Percentiles rank a stretch among this genome's conserved stretches.
phyloP scores from a whole-genome alignment of 2,329 filamentous ascomycete genomes.

The Neodidymelliopsis sp. region DNA sequence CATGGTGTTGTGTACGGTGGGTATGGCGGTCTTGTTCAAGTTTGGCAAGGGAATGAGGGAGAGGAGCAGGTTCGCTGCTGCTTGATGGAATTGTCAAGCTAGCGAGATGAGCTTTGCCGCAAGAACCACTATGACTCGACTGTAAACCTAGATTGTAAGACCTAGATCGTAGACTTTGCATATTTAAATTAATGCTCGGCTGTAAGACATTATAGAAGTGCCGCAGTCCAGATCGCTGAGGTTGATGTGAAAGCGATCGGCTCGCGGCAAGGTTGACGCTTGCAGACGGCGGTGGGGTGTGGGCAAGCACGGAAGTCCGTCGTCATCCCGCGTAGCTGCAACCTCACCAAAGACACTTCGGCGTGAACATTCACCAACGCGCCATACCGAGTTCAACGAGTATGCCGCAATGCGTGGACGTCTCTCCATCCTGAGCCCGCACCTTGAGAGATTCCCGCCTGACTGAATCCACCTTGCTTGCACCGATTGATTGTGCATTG shows the following conservation, averaged over 20 bases:
- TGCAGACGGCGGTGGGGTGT: neutral
- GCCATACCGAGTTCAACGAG: neutral
- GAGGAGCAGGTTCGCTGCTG: slow-evolving; percentile 64
- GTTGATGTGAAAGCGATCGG: neutral
- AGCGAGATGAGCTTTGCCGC: neutral
- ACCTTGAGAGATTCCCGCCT: slow-evolving; percentile 29
- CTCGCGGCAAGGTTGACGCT: neutral
- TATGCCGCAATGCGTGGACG: slow-evolving; percentile 30
- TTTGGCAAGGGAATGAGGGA: slow-evolving; percentile 63
- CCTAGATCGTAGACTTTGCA: neutral
- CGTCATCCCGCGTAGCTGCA: slow-evolving; percentile 13
- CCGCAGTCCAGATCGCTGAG: neutral
- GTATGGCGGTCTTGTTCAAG: slow-evolving; percentile 65
- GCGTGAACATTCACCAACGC: neutral
- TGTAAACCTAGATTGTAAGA: neutral
- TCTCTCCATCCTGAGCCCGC: slow-evolving; percentile 18
- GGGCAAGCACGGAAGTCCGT: slow-evolving; percentile 7
- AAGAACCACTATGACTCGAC: neutral
- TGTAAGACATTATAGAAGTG: neutral
- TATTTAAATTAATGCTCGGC: neutral
- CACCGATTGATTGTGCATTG: slow-evolving; percentile 10
- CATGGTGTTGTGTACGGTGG: slow-evolving; percentile 54
- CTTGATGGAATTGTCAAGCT: slow-evolving; percentile 10
- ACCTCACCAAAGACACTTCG: neutral
- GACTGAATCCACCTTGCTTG: slow-evolving; percentile 27